Conservation (phyloP, 305 asterid genomes). For the Salvia sclarea region DNA sequence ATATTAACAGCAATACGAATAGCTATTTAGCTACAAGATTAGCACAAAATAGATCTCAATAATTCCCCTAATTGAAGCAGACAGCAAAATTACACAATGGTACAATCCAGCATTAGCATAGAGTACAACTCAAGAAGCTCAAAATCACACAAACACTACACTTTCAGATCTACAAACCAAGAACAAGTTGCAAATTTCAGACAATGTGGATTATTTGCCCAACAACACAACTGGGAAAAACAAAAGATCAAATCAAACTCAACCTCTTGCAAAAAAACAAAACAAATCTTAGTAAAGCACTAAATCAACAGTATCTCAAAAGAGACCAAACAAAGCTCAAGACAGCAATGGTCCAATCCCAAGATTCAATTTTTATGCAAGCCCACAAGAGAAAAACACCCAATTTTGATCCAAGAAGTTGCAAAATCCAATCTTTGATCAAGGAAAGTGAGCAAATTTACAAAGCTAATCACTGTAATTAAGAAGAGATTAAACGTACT, state of each 20-base stretch:
- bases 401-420: slow-evolving; percentile 29
- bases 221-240: slow-evolving; percentile 27
- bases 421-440: slow-evolving; percentile 2
- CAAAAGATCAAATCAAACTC: slow-evolving; percentile 33
- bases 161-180: slow-evolving; percentile 45
- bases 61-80: slow-evolving; percentile 8
- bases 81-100: slow-evolving; percentile 21
- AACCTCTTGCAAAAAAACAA: slow-evolving; percentile 9
- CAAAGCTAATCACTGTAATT: slow-evolving; percentile 18
- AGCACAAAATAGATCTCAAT: slow-evolving; percentile 37
- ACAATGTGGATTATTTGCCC: slow-evolving; percentile 39
- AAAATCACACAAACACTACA: slow-evolving; percentile 31
- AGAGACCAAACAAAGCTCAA: too few species aligned
- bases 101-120: slow-evolving; percentile 8
- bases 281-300: slow-evolving; percentile 13
- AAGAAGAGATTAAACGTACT: slow-evolving; percentile 65
- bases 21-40: not conserved
- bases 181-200: slow-evolving; percentile 28
- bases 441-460: slow-evolving; percentile 19
- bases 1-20: slow-evolving; percentile 3
- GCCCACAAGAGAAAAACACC: slow-evolving; percentile 32
- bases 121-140: slow-evolving; percentile 5
- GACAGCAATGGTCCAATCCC: slow-evolving; percentile 26
- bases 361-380: slow-evolving; percentile 34
- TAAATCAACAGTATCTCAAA: slow-evolving; percentile 10